Evolutionary conservation across 1,139 yeast species (phyloP).

Genomic region (Lodderomyces jiufengensis): DNA sequence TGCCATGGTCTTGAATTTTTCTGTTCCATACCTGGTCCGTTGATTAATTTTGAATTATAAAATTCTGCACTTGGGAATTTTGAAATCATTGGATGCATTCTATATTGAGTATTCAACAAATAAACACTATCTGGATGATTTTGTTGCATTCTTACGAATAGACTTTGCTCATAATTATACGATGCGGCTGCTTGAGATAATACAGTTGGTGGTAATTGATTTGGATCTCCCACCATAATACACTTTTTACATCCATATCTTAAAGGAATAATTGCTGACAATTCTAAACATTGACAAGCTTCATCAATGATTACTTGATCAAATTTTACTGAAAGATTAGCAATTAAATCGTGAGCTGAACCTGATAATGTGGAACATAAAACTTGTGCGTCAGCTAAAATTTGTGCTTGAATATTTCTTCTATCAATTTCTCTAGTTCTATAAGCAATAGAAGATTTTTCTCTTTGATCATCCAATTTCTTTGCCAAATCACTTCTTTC

Average conservation of each 20-base stretch:
- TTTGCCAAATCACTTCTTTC: conserved; percentile 68
- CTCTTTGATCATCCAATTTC: conserved; percentile 76
- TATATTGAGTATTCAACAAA: conserved; percentile 88
- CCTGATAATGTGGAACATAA: conserved; percentile 94
- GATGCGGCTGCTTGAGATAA: conserved; percentile 83
- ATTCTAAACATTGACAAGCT: conserved; percentile 96
- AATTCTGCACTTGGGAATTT: conserved; percentile 82
- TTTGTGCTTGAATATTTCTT: conserved; percentile 67
- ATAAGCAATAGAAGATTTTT: conserved; percentile 58
- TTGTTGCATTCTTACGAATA: conserved; percentile 91
- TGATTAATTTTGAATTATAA: conserved; percentile 65
- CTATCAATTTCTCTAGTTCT: conserved; percentile 79
- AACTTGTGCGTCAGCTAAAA: conserved; percentile 75
- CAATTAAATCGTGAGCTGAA: conserved; percentile 84
- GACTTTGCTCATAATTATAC: conserved; percentile 80
- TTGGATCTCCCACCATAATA: conserved; percentile 99
- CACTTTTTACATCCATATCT: conserved; percentile 89
- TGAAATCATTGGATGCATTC: conserved; percentile 96
- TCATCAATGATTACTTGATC: conserved; percentile 97
- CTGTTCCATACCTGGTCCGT: conserved; percentile 68
- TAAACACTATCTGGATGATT: conserved; percentile 59
- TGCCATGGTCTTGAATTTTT: conserved; percentile 79
- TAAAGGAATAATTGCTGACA: conserved; percentile 87
- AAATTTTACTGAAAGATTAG: conserved; percentile 70
- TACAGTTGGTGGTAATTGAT: conserved; percentile 98